phyloP scores from a whole-genome alignment of 2,329 filamentous ascomycete genomes.

The Penicillium sp. region DNA sequence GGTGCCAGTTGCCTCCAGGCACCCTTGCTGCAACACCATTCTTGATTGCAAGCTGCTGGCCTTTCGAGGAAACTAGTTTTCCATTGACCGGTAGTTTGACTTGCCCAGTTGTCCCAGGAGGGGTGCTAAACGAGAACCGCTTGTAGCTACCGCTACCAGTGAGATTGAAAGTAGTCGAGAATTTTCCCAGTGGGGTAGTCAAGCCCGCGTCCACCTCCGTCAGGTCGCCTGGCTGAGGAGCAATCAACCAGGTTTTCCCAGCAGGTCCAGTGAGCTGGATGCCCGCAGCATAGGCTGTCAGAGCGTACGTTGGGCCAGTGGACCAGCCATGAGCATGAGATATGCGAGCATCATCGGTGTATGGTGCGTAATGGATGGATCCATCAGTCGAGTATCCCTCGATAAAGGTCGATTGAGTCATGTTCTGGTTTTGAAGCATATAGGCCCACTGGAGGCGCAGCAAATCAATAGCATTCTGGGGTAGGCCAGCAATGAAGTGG shows the following conservation, averaged over 20 bases:
- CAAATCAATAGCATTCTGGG: slow-evolving; percentile 44
- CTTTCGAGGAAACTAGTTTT: too few relatives aligned
- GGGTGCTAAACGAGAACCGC: background rate
- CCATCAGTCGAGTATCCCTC: slow-evolving; percentile 52
- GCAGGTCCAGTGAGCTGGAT: slow-evolving; percentile 39
- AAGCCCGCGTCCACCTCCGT: slow-evolving; percentile 4
- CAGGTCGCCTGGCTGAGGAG: slow-evolving; percentile 5
- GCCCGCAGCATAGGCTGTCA: slow-evolving; percentile 45
- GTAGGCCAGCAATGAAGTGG: slow-evolving; percentile 41
- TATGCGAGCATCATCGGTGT: slow-evolving; percentile 49
- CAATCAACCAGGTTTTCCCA: slow-evolving; percentile 21
- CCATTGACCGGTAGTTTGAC: too few relatives aligned
- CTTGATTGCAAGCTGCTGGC: too few relatives aligned
- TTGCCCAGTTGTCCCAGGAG: too few relatives aligned
- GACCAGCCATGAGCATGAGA: slow-evolving; percentile 54
- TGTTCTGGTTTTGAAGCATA: slow-evolving; percentile 55
- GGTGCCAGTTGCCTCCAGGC: too few relatives aligned
- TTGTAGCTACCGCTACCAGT: background rate
- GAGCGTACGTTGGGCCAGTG: slow-evolving; percentile 47
- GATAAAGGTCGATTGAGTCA: slow-evolving; percentile 55
- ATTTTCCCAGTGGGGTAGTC: background rate
- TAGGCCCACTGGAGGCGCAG: slow-evolving; percentile 53
- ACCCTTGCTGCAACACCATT: too few relatives aligned
- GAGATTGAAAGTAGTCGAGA: slow-evolving; percentile 1
- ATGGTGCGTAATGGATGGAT: slow-evolving; percentile 50